Base-by-base conservation (phyloP, 441 rosid genomes). In the Eruca vesicaria region DNA sequence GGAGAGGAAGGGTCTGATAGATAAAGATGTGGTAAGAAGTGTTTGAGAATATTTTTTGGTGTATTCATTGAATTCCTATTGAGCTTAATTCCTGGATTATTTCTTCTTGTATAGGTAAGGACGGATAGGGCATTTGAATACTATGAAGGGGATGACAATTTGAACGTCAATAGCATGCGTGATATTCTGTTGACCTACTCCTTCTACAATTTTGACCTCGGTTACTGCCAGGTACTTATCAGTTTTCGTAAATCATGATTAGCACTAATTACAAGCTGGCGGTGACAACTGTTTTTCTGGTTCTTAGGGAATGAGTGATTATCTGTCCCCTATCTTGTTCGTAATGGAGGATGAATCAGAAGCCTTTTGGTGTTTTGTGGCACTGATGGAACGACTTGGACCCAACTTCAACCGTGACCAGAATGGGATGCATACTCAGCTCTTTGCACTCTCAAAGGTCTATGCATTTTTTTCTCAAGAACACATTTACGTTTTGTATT, bases 401-500 rank as follows among this genome's bases (percentile, higher is more conserved):
- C 97, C 99, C 79, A 96, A 96, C 81, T 96, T 94, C 65, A 96
- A 96, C 69, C 94, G 98, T 45, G 99, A 96, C 79, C 98, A 96
- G 77, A 94, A 82, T 80, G 99, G 99, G 83, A 92, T 96, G 98
- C 99, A 91, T 79, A 78, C 97, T 77, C 99, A 96, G 74, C 98
- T 96, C 61, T 89, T 91, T 87, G 98, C 99, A 73, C 74, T 94
- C 68, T 87, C 97, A 38, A 96, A 96, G 99, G 99, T 96, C 64
- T 69, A 43, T 77, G 65, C 19, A 43, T 48, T 35, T 21, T 72
- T 33, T 67, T 28, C 19, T 48, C 0, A 5, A 45, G 10, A 71
- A n/a, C 56, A 65, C 19, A 12, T 59, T n/a, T 36, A 6, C 45
- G 10, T 29, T 50, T 19, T 52, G 0, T 15, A 15, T 60, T 3